These are phyloP conservation scores for Heterobasidion annosum DNA, from an alignment of 1,284 basidiomycete genomes.

Conservation along the genomic window DNA sequence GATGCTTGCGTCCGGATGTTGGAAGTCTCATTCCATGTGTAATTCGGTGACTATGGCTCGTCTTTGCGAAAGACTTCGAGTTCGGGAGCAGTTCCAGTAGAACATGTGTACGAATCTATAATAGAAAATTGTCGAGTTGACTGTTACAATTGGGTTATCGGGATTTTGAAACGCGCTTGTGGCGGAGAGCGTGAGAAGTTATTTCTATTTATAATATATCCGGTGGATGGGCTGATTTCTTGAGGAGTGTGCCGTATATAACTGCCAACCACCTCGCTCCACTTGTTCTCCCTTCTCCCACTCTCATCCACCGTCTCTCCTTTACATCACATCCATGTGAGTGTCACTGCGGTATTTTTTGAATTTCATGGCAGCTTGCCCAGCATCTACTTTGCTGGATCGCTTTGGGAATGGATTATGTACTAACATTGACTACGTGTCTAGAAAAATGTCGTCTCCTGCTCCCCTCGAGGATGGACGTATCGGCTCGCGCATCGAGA, in stretches of 20 bases:
- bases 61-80: no score
- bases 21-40: slow-evolving; percentile 50
- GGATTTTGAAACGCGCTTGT: no score
- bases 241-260: neutral
- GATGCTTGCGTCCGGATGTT: slow-evolving; percentile 79
- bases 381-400: no score
- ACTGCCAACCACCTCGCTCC: neutral
- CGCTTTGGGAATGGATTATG: no score
- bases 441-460: neutral
- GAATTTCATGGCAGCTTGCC: no score
- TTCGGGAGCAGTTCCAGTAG: no score
- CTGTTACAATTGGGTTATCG: neutral
- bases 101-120: neutral
- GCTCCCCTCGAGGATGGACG: slow-evolving; percentile 52
- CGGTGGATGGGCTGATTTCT: neutral
- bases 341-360: no score
- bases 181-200: neutral
- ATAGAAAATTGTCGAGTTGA: neutral
- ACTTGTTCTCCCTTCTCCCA: no score
- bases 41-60: neutral
- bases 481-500: slow-evolving; percentile 74
- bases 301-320: no score
- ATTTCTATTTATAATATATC: neutral
- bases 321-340: no score
- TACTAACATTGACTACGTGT: no score